Conservation (phyloP, 2,329 filamentous ascomycete species). For the Hymenoscyphus fraxineus region DNA sequence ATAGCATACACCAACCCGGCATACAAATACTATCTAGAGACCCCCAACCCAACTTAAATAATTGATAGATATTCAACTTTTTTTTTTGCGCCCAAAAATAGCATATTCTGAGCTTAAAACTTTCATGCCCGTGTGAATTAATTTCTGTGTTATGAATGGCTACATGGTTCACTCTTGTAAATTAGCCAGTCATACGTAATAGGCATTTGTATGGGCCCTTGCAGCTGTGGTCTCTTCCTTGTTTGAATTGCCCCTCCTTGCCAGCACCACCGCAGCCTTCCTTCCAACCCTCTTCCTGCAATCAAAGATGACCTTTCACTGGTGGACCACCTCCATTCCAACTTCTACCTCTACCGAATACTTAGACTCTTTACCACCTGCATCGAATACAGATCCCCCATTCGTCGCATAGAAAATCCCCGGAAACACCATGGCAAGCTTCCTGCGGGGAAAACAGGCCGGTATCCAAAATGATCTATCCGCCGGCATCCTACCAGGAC, state of each 20-base stretch:
- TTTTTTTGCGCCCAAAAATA: no score
- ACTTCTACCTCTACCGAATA: neutral
- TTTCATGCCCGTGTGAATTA: no score
- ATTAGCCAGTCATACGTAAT: no score
- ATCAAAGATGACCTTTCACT: slow-evolving; percentile 5
- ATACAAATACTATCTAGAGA: no score
- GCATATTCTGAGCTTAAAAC: no score
- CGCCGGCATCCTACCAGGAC: slow-evolving; percentile 68
- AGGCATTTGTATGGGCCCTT: no score
- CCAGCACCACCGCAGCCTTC: neutral
- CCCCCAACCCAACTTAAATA: no score
- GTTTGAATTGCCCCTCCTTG: neutral
- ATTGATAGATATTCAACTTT: no score
- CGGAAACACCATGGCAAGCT: slow-evolving; percentile 65
- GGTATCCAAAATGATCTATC: slow-evolving; percentile 91
- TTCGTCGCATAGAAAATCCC: neutral
- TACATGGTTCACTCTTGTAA: no score
- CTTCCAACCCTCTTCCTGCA: neutral
- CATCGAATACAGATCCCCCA: neutral
- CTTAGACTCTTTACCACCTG: neutral
- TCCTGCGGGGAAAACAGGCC: slow-evolving; percentile 87
- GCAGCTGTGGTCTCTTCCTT: neutral
- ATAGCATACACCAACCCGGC: no score
- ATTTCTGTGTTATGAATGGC: no score
- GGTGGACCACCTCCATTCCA: neutral